Evolutionary conservation across 805 yeast species (phyloP).

Genomic region (Lachancea thermotolerans): DNA sequence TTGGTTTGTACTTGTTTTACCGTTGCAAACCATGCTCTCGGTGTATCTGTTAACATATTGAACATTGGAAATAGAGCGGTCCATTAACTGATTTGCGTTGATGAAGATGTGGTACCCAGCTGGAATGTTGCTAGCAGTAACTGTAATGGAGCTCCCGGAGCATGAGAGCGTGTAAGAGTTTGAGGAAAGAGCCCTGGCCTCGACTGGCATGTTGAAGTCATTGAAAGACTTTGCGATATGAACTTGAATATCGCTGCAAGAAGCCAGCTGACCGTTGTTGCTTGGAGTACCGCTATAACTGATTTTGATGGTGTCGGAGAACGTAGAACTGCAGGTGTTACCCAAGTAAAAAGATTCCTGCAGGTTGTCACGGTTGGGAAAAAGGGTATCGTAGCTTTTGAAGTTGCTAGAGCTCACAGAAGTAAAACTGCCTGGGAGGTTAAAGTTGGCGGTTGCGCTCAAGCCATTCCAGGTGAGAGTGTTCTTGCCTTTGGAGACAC

Average conservation of each 20-base stretch:
- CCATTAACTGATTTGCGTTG: slow-evolving; percentile 8
- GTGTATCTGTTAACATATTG: background rate
- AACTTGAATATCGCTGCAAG: slow-evolving; percentile 9
- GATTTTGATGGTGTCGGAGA: slow-evolving; percentile 9
- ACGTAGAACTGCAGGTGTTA: slow-evolving; percentile 7
- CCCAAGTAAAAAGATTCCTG: slow-evolving; percentile 7
- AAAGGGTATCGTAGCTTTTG: background rate
- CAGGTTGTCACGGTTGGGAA: slow-evolving; percentile 1
- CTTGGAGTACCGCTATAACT: slow-evolving; percentile 9
- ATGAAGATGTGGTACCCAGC: slow-evolving; percentile 11
- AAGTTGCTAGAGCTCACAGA: background rate
- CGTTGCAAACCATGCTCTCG: background rate
- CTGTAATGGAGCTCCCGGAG: slow-evolving; percentile 5
- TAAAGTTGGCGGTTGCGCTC: slow-evolving; percentile 10
- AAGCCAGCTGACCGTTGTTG: slow-evolving; percentile 9
- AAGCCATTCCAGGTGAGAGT: slow-evolving; percentile 13
- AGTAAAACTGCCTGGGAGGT: background rate
- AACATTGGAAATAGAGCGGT: slow-evolving; percentile 1
- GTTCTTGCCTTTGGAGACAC: slow-evolving; percentile 9
- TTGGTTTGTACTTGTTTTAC: background rate
- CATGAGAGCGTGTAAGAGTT: slow-evolving; percentile 5
- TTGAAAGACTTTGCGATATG: slow-evolving; percentile 10
- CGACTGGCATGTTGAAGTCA: slow-evolving; percentile 11
- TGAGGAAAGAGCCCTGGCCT: slow-evolving; percentile 9
- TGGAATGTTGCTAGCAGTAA: slow-evolving; percentile 11